Base-by-base conservation (phyloP, 83 land plant genomes). In the Picea abies region DNA sequence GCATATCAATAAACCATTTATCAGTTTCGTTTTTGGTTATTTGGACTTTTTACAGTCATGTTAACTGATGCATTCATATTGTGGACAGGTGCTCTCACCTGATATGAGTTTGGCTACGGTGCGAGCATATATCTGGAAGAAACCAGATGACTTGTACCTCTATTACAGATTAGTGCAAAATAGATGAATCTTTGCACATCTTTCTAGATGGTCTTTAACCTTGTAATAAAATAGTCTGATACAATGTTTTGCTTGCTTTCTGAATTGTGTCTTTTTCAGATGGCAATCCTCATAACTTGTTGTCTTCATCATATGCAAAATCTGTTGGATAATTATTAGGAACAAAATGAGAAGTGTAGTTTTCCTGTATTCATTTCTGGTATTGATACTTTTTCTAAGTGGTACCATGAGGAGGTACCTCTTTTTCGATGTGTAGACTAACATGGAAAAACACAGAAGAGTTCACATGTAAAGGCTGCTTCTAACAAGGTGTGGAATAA, bases 51-150 rank as follows among this genome's bases (percentile, higher is more conserved):
- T 58, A 58, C 60, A 58, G 1, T 58, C 60, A 58, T 19, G 68
- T 17, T 39, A 60, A 61, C 47, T 20, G 16, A 79, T 79, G 17
- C 39, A 32, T 58, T 37, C 11, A 25, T 61, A 29, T 56, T 79
- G 73, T 25, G 19, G 66, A 39, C 87, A 97, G 99, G 96, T 95
- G 39, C 83, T 97, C 19, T 81, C 90, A 11, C 97, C 95, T 37
- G 98, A 95, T 10, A 93, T 97, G 99, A 97, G 99, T 84, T 84
- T 97, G 87, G 99, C 98, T 15, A 97, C 99, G 23, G 98, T 97
- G 47, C 85, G 93, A 49, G 89, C 96, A 23, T 97, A 97, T 56
- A 88, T 97, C 63, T 97, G 99, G 99, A 97, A 97, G 85, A 97
- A 97, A 77, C 94, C 99, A 60, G 99, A 97, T 29, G 99, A 97